Base-by-base conservation (phyloP, 768 basidiomycete species). In the Collybia sordida region DNA sequence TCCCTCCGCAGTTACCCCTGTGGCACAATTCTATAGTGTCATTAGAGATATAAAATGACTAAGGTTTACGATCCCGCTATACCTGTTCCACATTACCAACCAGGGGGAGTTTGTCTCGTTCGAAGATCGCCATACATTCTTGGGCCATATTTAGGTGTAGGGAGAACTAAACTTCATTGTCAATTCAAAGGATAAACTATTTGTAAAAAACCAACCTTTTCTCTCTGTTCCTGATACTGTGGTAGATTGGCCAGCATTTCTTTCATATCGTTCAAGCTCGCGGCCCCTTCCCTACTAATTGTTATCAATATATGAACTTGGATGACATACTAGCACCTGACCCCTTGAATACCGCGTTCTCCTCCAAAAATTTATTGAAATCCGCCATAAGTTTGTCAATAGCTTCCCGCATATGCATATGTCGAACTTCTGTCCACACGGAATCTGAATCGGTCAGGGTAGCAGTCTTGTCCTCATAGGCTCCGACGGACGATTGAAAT, bases 391-490 rank as follows among this genome's bases (percentile, higher is more conserved):
- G 78, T 67, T 92, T 97, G 73, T 98, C 93, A 59, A 98, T 95
- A 1, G 95, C 91, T 70, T 99, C 97, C 42, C 91, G 85, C 94
- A 99, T 99, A 67, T 99, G 97, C 84, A 97, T 85, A 65, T 98
- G 97, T 51, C 96, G 86, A 49, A 98, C 82, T 38, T 87, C 84
- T 27, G 88, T 88, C 94, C 95, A 99, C 1, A 97, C 87, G 36
- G 80, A 79, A 65, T 99, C 97, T 3, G 79, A 68, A 58, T 99
- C 97, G 11, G 88, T 83, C n/a, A 99, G 72, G 1, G 76, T 80
- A 3, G 93, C 93, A 1, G 81, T 82, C 69, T 95, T 93, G 63
- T 95, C 92, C 62, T 99, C 97, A 50, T 79, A 88, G 14, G 82
- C 77, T 14, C 96, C 97, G 0, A 83, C 57, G 7, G 92, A 89